These are phyloP conservation scores for Cyclotella sp. DNA, from an alignment of 108 stramenopile genomes.

Conservation along the genomic window DNA sequence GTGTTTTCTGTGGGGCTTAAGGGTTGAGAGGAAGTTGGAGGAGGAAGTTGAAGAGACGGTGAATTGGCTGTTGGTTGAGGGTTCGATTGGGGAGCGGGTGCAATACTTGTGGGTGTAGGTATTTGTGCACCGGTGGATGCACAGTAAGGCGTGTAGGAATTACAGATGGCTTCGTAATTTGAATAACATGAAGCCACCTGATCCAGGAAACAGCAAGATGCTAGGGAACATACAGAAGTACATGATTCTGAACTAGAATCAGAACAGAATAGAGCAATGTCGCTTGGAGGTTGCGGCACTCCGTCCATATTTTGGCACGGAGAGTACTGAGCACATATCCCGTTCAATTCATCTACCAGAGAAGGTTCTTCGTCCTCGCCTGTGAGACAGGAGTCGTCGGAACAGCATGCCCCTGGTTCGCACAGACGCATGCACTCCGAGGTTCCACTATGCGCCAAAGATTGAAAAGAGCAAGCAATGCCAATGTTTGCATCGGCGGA, in stretches of 20 bases:
- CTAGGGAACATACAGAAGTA: neutral
- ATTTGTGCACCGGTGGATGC: neutral
- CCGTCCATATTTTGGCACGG: constrained; percentile 10
- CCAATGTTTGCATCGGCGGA: constrained; percentile 2
- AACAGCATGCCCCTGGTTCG: constrained; percentile 14
- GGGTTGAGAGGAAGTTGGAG: neutral
- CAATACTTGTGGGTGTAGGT: neutral
- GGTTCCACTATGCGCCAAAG: neutral
- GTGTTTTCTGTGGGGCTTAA: neutral
- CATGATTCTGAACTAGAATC: constrained; percentile 4
- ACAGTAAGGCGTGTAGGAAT: constrained; percentile 10
- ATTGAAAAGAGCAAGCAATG: constrained; percentile 13
- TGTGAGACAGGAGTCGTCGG: constrained; percentile 6
- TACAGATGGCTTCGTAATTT: neutral
- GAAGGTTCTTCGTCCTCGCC: neutral
- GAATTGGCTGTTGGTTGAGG: neutral
- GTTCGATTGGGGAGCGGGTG: neutral
- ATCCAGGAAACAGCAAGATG: constrained; percentile 21
- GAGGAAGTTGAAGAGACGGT: neutral
- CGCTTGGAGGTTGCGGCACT: constrained; percentile 12
- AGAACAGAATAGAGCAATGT: constrained; percentile 13
- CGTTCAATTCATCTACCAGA: neutral
- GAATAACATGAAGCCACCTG: constrained; percentile 3
- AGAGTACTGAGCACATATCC: neutral
- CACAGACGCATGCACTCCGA: constrained; percentile 14